Percentiles rank a stretch among this genome's conserved stretches.
Evolutionary conservation across 768 basidiomycete species (phyloP).

Genomic region (Mrakia blollopis): DNA sequence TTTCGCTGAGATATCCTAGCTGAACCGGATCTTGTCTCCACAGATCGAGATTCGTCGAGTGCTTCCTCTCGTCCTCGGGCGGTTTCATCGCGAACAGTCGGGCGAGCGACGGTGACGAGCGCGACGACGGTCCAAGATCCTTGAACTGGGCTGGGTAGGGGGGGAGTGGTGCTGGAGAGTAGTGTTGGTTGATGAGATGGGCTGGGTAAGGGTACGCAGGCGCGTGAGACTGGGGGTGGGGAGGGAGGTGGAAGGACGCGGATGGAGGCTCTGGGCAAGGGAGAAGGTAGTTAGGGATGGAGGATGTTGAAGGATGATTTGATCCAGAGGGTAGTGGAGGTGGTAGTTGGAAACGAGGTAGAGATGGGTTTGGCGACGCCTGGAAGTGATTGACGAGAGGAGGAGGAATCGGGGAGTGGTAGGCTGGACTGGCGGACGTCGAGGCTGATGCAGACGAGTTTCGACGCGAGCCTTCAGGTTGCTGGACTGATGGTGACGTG

Average conservation of each 20-base stretch:
- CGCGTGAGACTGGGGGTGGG: not conserved
- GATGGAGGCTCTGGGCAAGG: not conserved
- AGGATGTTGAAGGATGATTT: not conserved
- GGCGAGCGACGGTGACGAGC: not conserved
- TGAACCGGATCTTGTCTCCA: conserved; percentile 9
- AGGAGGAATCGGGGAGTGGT: not conserved
- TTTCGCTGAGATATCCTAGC: not conserved
- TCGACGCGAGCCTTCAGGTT: not conserved
- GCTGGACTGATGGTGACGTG: not conserved
- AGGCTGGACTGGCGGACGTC: not conserved
- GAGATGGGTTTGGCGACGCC: not conserved
- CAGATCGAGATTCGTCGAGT: not conserved
- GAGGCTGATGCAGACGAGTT: not conserved
- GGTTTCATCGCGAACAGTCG: conserved; percentile 4
- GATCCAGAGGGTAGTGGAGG: not conserved
- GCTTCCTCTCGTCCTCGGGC: not conserved
- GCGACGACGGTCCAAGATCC: not conserved
- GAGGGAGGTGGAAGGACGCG: not conserved
- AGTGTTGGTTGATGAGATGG: too few relatives aligned
- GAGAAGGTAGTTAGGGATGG: conserved; percentile 3
- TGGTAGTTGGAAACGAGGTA: conserved; percentile 7
- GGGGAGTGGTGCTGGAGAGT: not conserved
- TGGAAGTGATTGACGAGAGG: not conserved
- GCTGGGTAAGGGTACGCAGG: not conserved
- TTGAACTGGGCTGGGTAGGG: conserved; percentile 12